Conservation (phyloP, 768 basidiomycete species). For the Sporobolomyces roseus region DNA sequence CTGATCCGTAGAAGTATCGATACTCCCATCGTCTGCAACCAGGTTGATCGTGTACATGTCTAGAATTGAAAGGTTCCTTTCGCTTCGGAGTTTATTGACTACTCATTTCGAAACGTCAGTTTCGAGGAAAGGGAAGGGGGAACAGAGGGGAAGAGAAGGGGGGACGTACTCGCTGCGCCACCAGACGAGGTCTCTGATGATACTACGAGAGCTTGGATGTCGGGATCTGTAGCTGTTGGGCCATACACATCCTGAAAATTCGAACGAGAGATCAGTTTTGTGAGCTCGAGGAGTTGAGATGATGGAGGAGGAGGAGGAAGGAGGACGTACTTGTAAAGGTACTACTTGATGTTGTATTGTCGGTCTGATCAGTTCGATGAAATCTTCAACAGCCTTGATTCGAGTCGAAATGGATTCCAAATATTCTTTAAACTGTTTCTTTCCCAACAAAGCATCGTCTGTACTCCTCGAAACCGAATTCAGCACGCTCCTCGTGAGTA, state of each 20-base stretch:
- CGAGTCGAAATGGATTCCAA: conserved; percentile 63
- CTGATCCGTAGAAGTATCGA: not conserved
- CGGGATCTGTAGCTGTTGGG: conserved; percentile 78
- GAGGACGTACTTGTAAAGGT: conserved; percentile 56
- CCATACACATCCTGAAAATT: conserved; percentile 75
- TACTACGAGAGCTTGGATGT: conserved; percentile 88
- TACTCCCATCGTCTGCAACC: conserved; percentile 62
- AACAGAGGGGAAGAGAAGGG: not conserved
- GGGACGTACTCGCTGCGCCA: conserved; percentile 63
- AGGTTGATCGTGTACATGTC: conserved; percentile 79
- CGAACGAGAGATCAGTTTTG: not conserved
- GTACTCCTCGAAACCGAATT: too few relatives aligned
- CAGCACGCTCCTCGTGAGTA: too few relatives aligned
- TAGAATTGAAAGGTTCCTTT: conserved; percentile 60
- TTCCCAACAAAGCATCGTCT: conserved; percentile 68
- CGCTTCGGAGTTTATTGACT: conserved; percentile 66
- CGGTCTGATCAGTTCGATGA: conserved; percentile 68
- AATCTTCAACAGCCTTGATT: conserved; percentile 59
- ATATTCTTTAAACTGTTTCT: conserved; percentile 66
- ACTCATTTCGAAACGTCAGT: conserved; percentile 6
- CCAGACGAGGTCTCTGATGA: conserved; percentile 82
- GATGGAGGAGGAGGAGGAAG: not conserved
- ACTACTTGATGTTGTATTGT: conserved; percentile 64
- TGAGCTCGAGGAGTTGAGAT: not conserved
- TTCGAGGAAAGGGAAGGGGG: not conserved